phyloP scores from a whole-genome alignment of 768 basidiomycete species.

The Kwoniella sp. region DNA sequence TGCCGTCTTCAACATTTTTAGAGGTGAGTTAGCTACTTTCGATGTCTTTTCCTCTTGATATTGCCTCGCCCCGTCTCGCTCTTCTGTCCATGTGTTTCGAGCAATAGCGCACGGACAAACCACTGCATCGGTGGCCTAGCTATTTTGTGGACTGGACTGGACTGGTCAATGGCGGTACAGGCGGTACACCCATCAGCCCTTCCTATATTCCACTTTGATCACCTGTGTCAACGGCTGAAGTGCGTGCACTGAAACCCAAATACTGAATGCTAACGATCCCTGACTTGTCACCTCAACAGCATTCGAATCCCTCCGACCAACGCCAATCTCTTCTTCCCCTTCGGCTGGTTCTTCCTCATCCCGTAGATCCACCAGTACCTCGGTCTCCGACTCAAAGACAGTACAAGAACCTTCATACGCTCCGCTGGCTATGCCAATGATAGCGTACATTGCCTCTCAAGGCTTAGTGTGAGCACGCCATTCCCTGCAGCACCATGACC shows the following conservation, averaged over 20 bases:
- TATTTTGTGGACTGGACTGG: too few species aligned
- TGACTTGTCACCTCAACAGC: too few species aligned
- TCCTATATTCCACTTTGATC: too few species aligned
- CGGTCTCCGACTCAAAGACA: not conserved
- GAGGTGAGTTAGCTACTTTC: slow-evolving; percentile 65
- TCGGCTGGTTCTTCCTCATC: not conserved
- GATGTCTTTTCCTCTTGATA: too few species aligned
- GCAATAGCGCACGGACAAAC: too few species aligned
- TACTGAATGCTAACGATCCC: not conserved
- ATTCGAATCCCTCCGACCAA: slow-evolving; percentile 69
- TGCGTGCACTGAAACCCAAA: too few species aligned
- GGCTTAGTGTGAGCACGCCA: slow-evolving; percentile 49
- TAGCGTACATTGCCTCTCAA: slow-evolving; percentile 51
- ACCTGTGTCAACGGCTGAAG: too few species aligned
- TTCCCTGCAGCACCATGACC: slow-evolving; percentile 3
- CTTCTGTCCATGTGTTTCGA: too few species aligned
- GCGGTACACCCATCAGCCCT: too few species aligned
- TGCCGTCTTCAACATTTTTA: slow-evolving; percentile 75
- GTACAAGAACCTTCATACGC: slow-evolving; percentile 32
- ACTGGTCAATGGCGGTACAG: too few species aligned
- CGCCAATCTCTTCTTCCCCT: slow-evolving; percentile 18
- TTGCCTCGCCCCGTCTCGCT: too few species aligned
- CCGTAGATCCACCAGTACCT: slow-evolving; percentile 5
- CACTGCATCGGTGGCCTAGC: too few species aligned
- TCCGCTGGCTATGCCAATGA: slow-evolving; percentile 41